Percentiles rank a stretch among this genome's conserved stretches.
phyloP scores from a whole-genome alignment of 495 filamentous ascomycete species.

The Elaphomyces granulatus region DNA sequence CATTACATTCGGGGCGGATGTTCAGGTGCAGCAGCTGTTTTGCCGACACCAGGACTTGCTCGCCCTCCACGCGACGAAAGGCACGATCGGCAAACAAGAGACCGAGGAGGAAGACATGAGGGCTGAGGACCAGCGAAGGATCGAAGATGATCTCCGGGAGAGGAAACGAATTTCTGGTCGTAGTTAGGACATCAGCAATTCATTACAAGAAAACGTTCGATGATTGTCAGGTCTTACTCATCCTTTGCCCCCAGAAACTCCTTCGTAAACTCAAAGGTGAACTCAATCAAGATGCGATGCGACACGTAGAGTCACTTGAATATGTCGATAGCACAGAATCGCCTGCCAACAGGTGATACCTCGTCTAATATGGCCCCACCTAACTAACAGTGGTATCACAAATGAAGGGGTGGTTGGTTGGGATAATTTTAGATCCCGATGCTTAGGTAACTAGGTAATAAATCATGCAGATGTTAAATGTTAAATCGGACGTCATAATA shows the following conservation, averaged over 20 bases:
- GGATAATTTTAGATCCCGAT: too few relatives aligned
- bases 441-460: too few relatives aligned
- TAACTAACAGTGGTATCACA: too few relatives aligned
- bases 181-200: conserved; percentile 2
- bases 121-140: conserved; percentile 20
- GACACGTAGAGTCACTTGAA: conserved; percentile 17
- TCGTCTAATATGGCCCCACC: too few relatives aligned
- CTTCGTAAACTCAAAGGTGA: conserved; percentile 25
- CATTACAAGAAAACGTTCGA: too few relatives aligned
- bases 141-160: conserved; percentile 26
- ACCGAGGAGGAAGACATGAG: conserved; percentile 21
- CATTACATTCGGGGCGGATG: conserved; percentile 16
- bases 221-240: conserved; percentile 18
- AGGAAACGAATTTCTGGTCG: conserved; percentile 20
- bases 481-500: too few relatives aligned
- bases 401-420: too few relatives aligned
- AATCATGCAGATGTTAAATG: too few relatives aligned
- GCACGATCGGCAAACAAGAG: conserved; percentile 22
- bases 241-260: conserved; percentile 20
- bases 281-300: conserved; percentile 20
- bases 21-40: conserved; percentile 14
- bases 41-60: conserved; percentile 17
- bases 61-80: conserved; percentile 13
- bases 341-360: too few relatives aligned
- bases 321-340: conserved; percentile 18